Percentiles rank a stretch among this genome's conserved stretches.
Conservation (phyloP, 1,284 basidiomycete genomes). For the Irpex sp. region DNA sequence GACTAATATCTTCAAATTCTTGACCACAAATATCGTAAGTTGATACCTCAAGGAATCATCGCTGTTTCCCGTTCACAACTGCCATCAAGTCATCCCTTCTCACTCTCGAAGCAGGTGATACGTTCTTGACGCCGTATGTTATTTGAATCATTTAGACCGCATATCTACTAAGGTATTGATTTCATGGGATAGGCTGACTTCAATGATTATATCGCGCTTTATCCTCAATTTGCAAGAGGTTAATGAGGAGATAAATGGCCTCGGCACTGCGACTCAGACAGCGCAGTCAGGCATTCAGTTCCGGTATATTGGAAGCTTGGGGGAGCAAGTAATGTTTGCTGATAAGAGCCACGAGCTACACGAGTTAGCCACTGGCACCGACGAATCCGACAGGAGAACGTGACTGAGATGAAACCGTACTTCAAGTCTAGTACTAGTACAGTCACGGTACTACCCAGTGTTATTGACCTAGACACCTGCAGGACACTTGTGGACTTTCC, state of each 20-base stretch:
- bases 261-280: background rate
- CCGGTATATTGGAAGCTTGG: background rate
- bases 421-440: no score
- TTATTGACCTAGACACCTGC: no score
- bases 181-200: background rate
- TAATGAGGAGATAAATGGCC: background rate
- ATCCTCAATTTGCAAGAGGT: background rate
- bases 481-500: no score
- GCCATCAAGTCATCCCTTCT: background rate
- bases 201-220: background rate
- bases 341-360: background rate
- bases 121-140: background rate
- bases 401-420: no score
- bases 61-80: background rate
- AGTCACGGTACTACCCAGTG: no score
- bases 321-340: background rate
- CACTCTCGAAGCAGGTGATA: background rate
- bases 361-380: background rate
- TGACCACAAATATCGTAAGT: background rate
- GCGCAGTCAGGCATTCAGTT: background rate
- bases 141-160: background rate
- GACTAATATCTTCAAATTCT: background rate
- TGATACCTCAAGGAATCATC: background rate
- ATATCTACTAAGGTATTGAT: background rate
- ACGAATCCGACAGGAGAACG: no score